These are phyloP conservation scores for Scheffersomyces illinoinensis DNA, from an alignment of 1,139 yeast genomes.

Conservation along the genomic window DNA sequence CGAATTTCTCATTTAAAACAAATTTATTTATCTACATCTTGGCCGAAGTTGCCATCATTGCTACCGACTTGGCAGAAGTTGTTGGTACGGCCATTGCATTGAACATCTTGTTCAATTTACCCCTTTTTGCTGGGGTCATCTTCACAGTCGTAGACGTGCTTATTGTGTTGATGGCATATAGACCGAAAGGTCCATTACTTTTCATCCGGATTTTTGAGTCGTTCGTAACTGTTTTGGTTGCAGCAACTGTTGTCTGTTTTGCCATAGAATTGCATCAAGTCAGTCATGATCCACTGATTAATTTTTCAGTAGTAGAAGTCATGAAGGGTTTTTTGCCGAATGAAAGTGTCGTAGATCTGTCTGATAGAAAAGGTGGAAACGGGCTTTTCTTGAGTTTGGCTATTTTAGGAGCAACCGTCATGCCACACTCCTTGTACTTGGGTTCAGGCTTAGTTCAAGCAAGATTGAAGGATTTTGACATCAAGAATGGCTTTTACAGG, in stretches of 20 bases:
- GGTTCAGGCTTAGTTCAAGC: slow-evolving; percentile 96
- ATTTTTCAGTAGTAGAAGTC: slow-evolving; percentile 56
- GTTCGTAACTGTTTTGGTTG: slow-evolving; percentile 74
- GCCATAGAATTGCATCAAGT: slow-evolving; percentile 74
- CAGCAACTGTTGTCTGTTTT: slow-evolving; percentile 84
- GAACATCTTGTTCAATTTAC: slow-evolving; percentile 76
- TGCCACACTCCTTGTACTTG: slow-evolving; percentile 93
- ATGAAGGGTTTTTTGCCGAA: slow-evolving; percentile 80
- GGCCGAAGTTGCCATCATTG: slow-evolving; percentile 75
- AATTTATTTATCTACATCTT: slow-evolving; percentile 60
- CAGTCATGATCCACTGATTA: slow-evolving; percentile 48
- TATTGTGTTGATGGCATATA: slow-evolving; percentile 81
- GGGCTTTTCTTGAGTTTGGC: slow-evolving; percentile 89
- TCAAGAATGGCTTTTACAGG: slow-evolving; percentile 55
- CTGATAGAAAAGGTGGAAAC: slow-evolving; percentile 60
- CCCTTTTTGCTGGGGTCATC: slow-evolving; percentile 76
- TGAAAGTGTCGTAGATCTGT: slow-evolving; percentile 55
- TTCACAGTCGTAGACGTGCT: slow-evolving; percentile 84
- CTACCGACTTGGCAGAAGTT: slow-evolving; percentile 81
- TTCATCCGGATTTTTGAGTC: slow-evolving; percentile 81
- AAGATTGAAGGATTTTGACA: slow-evolving; percentile 78
- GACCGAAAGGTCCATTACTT: slow-evolving; percentile 82
- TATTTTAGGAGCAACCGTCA: slow-evolving; percentile 92
- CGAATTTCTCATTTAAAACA: slow-evolving; percentile 62
- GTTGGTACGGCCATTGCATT: slow-evolving; percentile 92